Percentiles rank a stretch among this genome's conserved stretches.
Evolutionary conservation across 805 yeast species (phyloP).

Genomic region (Spathaspora passalidarum): DNA sequence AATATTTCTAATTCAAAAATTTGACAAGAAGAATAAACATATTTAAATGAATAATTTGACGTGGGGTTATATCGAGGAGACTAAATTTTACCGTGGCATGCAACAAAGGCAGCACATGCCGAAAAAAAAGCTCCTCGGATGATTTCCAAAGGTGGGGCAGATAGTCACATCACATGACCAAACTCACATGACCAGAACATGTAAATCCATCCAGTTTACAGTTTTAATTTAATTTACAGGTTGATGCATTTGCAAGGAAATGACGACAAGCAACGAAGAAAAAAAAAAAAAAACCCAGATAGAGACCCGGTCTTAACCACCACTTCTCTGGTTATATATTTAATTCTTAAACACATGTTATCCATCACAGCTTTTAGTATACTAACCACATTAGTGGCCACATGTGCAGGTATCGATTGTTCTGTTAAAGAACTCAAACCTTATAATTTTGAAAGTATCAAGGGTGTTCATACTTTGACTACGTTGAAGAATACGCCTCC

Average conservation of each 20-base stretch:
- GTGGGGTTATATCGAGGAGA: not conserved
- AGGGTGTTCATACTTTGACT: conserved; percentile 47
- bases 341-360: not conserved
- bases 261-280: not conserved
- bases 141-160: not conserved
- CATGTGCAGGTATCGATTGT: conserved; percentile 26
- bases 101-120: not conserved
- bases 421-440: conserved; percentile 29
- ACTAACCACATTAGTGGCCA: conserved; percentile 4
- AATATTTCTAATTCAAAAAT: not conserved
- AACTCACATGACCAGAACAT: not conserved
- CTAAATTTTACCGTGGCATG: not conserved
- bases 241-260: not conserved
- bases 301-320: not conserved
- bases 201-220: not conserved
- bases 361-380: not conserved
- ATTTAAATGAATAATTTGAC: not conserved
- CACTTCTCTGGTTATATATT: not conserved
- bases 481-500: conserved; percentile 71
- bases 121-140: not conserved
- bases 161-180: not conserved
- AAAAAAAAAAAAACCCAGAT: not conserved
- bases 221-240: not conserved
- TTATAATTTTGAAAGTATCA: conserved; percentile 45
- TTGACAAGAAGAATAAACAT: not conserved